Evolutionary conservation across 2,329 filamentous ascomycete genomes (phyloP).

Genomic region (Colletotrichum sp.): DNA sequence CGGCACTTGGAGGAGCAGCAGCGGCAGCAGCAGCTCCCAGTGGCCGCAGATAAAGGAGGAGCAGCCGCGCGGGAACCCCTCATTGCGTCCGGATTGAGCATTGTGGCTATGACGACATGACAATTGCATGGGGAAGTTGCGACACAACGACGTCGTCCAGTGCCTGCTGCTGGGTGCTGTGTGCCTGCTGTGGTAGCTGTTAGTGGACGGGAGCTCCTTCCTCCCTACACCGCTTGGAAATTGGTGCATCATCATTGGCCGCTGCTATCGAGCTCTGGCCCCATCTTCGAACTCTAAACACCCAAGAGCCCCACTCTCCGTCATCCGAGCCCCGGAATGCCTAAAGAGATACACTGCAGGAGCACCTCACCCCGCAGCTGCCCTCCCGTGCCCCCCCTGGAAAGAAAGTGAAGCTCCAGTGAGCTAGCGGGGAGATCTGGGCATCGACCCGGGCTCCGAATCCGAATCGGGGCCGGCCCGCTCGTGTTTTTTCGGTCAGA

Average conservation of each 20-base stretch:
- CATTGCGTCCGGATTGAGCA: not conserved
- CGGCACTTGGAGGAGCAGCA: not conserved
- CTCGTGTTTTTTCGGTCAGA: not conserved
- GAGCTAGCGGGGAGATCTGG: not conserved
- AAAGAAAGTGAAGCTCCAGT: not conserved
- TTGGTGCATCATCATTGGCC: not conserved
- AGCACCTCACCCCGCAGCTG: not conserved
- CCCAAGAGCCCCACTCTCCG: not conserved
- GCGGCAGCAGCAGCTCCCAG: not conserved
- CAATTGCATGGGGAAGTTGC: not conserved
- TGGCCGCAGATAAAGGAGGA: not conserved
- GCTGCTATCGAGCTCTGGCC: not conserved
- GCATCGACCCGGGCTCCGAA: not conserved
- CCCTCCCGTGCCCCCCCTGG: not conserved
- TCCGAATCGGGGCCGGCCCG: too few species aligned
- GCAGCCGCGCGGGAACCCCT: not conserved
- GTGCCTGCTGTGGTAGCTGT: not conserved
- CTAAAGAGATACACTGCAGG: not conserved
- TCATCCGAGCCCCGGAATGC: not conserved
- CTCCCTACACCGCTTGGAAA: slow-evolving; percentile 4
- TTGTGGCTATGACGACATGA: not conserved
- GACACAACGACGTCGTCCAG: not conserved
- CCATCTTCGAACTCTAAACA: not conserved
- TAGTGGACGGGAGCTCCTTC: not conserved
- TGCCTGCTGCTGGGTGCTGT: not conserved